Base-by-base conservation (phyloP, 1,284 basidiomycete species). In the Apiotrichum akiyoshidainum region DNA sequence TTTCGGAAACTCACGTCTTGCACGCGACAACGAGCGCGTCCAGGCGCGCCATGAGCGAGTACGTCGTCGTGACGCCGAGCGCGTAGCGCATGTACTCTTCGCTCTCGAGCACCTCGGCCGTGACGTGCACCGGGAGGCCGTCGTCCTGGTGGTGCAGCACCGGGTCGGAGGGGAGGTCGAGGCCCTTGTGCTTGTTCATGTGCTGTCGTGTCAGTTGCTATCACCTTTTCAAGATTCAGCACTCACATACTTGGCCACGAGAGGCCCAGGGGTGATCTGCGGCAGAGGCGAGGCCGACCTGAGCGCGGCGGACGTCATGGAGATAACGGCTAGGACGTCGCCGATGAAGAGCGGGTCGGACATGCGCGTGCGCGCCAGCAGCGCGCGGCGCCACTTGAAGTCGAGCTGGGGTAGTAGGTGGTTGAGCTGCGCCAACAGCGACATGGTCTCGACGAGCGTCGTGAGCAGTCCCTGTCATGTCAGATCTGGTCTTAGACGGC, bases 191-290 rank as follows among this genome's bases (percentile, higher is more conserved):
- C 51, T 71, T 72, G 46, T 72, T 69, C 58, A 64, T 64, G 46
- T 70, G 61, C 68, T 70, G 45, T 10, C n/a, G 3, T 31, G 44
- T 59, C 37, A 59, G 55, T 19, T 37, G 12, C n/a, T n/a, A n/a
- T n/a, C n/a, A n/a, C n/a, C n/a, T n/a, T n/a, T 46, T 16, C 35
- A 11, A 5, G 17, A 26, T 12, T 16, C 26, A n/a, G 8, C 16
- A 67, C 73, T 65, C 48, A 86, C 82, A 67, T 90, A 90, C 10
- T 90, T 82, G 67, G 90, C 86, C 0, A 92, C 78, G 4, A 93
- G 80, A 0, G 90, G 90, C 64, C 87, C 88, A 0, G 90, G 89
- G 0, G 89, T 92, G 48, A 93, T 88, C 69, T 94, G 91, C 0
- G 91, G 91, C 19, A 94, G 77, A 0, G 91, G 85, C 14, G 80